These are phyloP conservation scores for Xylaria sp. DNA, from an alignment of 2,329 filamentous ascomycete genomes.

Conservation along the genomic window DNA sequence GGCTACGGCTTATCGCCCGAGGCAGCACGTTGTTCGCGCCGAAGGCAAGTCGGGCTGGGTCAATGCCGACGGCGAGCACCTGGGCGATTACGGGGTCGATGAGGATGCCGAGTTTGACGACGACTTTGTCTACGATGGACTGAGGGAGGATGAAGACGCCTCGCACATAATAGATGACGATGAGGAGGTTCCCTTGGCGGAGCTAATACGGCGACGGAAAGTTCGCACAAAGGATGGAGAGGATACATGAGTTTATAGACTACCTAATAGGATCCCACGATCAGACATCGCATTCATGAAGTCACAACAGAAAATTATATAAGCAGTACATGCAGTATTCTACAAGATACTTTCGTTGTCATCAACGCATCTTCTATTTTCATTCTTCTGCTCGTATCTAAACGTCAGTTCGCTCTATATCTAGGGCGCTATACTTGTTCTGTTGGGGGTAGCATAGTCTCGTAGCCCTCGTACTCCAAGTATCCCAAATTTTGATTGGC, in stretches of 20 bases:
- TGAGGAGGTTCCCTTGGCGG: conserved; percentile 67
- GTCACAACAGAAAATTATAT: neutral
- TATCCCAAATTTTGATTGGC: neutral
- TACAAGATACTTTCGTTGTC: no score
- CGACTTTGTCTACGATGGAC: conserved; percentile 8
- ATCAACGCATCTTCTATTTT: neutral
- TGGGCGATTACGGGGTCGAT: conserved; percentile 81
- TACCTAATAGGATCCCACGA: neutral
- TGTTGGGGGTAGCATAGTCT: neutral
- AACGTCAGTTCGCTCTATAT: conserved; percentile 8
- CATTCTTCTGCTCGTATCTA: conserved; percentile 8
- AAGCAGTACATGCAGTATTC: neutral
- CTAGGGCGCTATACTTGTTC: neutral
- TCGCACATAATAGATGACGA: conserved; percentile 25
- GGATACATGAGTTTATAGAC: no score
- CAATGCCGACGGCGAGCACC: conserved; percentile 75
- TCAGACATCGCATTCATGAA: neutral
- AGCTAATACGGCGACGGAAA: conserved; percentile 65
- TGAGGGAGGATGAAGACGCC: conserved; percentile 44
- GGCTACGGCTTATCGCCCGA: neutral
- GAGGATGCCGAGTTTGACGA: conserved; percentile 65
- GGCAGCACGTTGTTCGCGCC: conserved; percentile 27
- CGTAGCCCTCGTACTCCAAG: neutral
- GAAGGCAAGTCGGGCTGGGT: conserved; percentile 68
- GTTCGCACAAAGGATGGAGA: conserved; percentile 41